Base-by-base conservation (phyloP, 495 filamentous ascomycete species). In the Tuber magnatum region DNA sequence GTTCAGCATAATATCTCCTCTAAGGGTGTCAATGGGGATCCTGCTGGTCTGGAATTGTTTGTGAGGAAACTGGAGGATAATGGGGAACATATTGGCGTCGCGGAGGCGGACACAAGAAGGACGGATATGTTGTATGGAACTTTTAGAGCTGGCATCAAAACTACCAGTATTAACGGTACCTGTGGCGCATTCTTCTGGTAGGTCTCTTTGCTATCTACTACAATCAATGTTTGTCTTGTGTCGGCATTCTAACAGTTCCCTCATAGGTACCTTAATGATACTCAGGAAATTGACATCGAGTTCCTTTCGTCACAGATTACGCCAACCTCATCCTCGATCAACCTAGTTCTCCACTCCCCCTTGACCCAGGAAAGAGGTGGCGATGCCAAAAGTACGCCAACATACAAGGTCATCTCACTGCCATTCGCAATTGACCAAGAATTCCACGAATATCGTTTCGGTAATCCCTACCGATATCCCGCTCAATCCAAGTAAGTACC, bases 151-250 rank as follows among this genome's bases (percentile, higher is more conserved):
- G 87, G 86, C 44, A 89, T 93, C 83, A 91, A 89, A 84, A 78
- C 90, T 56, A 87, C 90, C 2, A 80, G 79, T 73, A 78, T 87
- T 8, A 79, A 84, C 40, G 92, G 92, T 22, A 93, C 92, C 14
- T 94, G 92, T 83, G 89, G 86, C 35, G 90, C 92, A 24, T 93
- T 93, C 81, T 94, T 93, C 82, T 93, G 90, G 89, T 93, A 84
- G 43, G 85, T 81, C 69, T 39, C 38, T 56, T 46, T 43, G n/a
- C n/a, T n/a, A 18, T 69, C 77, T 80, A 10, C 72, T 70, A 28
- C 9, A 38, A 74, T 28, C 51, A 32, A 65, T 35, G 28, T 35
- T 65, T 65, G 28, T 6, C 16, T 32, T 35, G 56, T 7, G 56
- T 35, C 14, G 14, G 14, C 14, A 65, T 74, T 68, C 78, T 81